Evolutionary conservation across 2,329 filamentous ascomycete species (phyloP), one percentile per base, ranked within the genome.

Genomic region (Trichoderma atroviride): DNA sequence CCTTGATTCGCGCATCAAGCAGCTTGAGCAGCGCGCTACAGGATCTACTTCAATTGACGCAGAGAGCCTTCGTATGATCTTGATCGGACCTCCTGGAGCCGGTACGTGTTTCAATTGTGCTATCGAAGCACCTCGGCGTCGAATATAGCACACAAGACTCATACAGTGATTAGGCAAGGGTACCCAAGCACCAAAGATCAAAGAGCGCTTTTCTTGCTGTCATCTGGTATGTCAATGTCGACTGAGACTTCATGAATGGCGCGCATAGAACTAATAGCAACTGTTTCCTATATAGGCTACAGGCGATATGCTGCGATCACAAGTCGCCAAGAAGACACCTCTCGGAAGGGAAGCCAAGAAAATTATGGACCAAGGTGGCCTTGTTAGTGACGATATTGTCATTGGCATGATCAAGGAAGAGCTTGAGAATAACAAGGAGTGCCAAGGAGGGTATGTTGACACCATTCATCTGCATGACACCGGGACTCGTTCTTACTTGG

Each of bases 341-440:
- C 89, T 99, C 74, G 96, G 96, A 76, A 89, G 92, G 79, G 94
- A 97, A 86, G 96, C 96, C 74, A 99, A 99, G 91, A 98, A 98
- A 90, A 99, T 99, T 82, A 99, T 99, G 96, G 96, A 99, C 80
- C 92, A 95, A 81, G 96, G 96, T 76, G 95, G 95, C 75, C 89
- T 99, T 70, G 96, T 99, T 81, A 97, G 94, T 82, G 96, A 99
- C 82, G 95, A 98, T 80, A 99, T 99, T 80, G 95, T 99, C 88
- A 92, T 99, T 82, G 94, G 95, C 83, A 99, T 99, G 96, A 99
- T 99, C 86, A 95, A 96, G 89, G 92, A 91, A 81, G 95, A 99
- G 87, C 88, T 99, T 63, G 92, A 96, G 78, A 91, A 87, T 83
- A 99, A 99, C 86, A 83, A 88, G 78, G 95, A 99, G 85, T 99